Conservation (phyloP, 768 basidiomycete species). For the Suillus luteus region DNA sequence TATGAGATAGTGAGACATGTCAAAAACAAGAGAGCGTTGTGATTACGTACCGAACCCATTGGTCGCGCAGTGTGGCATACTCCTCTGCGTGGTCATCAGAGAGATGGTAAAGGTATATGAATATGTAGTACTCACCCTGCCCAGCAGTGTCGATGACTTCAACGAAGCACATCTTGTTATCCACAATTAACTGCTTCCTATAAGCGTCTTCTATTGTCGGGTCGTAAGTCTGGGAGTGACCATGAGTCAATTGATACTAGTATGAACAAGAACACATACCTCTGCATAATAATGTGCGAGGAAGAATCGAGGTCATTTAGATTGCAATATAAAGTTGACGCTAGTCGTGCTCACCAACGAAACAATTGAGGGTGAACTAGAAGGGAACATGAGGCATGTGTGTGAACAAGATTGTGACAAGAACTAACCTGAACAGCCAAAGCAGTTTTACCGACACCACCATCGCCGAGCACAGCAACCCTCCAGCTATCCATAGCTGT, state of each 20-base stretch:
- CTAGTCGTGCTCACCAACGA: constrained; percentile 71
- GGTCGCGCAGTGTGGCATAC: constrained; percentile 93
- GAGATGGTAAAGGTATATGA: constrained; percentile 14
- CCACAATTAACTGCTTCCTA: constrained; percentile 91
- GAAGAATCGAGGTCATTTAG: constrained; percentile 17
- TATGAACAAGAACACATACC: constrained; percentile 39
- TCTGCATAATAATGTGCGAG: constrained; percentile 41
- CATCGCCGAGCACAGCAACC: constrained; percentile 94
- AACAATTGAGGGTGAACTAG: constrained; percentile 94
- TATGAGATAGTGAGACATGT: constrained; percentile 15
- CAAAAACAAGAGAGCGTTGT: constrained; percentile 3
- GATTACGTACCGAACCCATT: constrained; percentile 89
- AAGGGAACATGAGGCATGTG: constrained; percentile 18
- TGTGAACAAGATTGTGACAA: neutral
- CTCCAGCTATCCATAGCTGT: constrained; percentile 89
- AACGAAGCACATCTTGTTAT: constrained; percentile 93
- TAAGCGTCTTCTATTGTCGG: constrained; percentile 99
- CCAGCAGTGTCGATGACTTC: constrained; percentile 98
- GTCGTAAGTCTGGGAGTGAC: constrained; percentile 77
- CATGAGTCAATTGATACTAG: constrained; percentile 15
- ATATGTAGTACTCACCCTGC: constrained; percentile 65
- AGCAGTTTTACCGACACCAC: constrained; percentile 97
- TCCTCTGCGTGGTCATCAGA: constrained; percentile 66
- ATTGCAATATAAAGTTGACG: constrained; percentile 15
- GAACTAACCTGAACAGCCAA: constrained; percentile 85